Evolutionary conservation across 2,329 filamentous ascomycete species (phyloP).

Genomic region (Sporothrix humicola): DNA sequence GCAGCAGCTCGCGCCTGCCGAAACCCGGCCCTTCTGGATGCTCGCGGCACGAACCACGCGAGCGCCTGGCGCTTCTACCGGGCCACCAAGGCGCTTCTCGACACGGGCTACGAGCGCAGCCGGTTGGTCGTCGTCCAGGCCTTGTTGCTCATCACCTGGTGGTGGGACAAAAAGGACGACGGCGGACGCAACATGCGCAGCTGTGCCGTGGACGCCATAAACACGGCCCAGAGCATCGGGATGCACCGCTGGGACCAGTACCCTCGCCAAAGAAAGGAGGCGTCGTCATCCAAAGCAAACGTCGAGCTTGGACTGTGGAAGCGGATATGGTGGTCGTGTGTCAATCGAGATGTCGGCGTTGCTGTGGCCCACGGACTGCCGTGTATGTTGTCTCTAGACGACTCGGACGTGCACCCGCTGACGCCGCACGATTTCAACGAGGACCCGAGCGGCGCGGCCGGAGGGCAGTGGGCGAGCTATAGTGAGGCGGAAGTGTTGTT

Average conservation of each 20-base stretch:
- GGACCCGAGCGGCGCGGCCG: slow-evolving; percentile 19
- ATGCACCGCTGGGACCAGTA: slow-evolving; percentile 37
- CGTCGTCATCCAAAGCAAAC: slow-evolving; percentile 26
- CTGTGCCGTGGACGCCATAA: slow-evolving; percentile 36
- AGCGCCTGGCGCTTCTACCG: slow-evolving; percentile 36
- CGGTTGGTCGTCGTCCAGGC: slow-evolving; percentile 33
- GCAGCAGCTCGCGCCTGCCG: slow-evolving; percentile 35
- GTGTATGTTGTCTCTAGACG: slow-evolving; percentile 32
- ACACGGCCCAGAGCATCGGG: slow-evolving; percentile 37
- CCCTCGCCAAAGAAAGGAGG: slow-evolving; percentile 21
- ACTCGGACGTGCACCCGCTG: slow-evolving; percentile 35
- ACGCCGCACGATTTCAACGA: slow-evolving; percentile 35
- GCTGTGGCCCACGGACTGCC: slow-evolving; percentile 36
- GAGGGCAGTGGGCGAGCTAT: slow-evolving; percentile 25
- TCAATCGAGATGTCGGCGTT: slow-evolving; percentile 35
- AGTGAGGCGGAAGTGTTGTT: slow-evolving; percentile 28
- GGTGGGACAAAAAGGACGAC: slow-evolving; percentile 38
- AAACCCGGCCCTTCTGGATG: slow-evolving; percentile 35
- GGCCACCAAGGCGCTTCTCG: slow-evolving; percentile 35
- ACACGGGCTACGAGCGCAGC: slow-evolving; percentile 36
- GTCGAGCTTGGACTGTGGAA: slow-evolving; percentile 33
- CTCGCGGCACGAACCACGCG: slow-evolving; percentile 33
- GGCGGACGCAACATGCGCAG: slow-evolving; percentile 36
- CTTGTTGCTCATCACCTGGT: slow-evolving; percentile 36
- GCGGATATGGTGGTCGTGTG: slow-evolving; percentile 36